These are phyloP conservation scores for Wallacemonas sp. DNA, from an alignment of 208 protist species.

Conservation along the genomic window DNA sequence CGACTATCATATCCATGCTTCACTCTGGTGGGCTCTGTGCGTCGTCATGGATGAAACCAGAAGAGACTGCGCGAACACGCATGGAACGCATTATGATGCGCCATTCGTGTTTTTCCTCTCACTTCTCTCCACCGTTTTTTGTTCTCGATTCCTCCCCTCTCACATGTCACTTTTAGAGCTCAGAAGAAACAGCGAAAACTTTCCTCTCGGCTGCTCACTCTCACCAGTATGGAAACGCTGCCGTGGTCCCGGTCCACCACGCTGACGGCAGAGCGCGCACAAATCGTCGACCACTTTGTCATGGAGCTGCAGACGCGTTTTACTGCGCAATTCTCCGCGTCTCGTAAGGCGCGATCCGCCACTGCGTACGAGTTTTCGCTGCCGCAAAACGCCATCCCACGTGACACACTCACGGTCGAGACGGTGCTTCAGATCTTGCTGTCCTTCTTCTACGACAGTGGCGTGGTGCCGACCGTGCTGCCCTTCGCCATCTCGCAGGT, in stretches of 20 bases:
- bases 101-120: no score
- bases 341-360: neutral
- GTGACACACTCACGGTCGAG: slow-evolving; percentile 27
- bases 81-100: no score
- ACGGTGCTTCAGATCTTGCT: slow-evolving; percentile 19
- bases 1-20: no score
- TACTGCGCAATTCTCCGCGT: neutral
- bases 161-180: no score
- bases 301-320: slow-evolving; percentile 19
- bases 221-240: slow-evolving; percentile 8
- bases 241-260: slow-evolving; percentile 2
- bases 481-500: slow-evolving; percentile 64
- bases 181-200: no score
- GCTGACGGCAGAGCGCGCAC: neutral
- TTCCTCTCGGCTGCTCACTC: no score
- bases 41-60: no score
- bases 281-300: slow-evolving; percentile 28
- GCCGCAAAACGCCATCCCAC: neutral
- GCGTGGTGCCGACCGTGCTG: slow-evolving; percentile 29
- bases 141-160: no score
- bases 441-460: neutral
- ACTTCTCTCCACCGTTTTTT: no score
- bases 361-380: neutral
- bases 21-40: no score
- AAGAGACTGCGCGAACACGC: no score